Evolutionary conservation across 2,329 filamentous ascomycete genomes (phyloP).

Genomic region (Exophiala sp.): DNA sequence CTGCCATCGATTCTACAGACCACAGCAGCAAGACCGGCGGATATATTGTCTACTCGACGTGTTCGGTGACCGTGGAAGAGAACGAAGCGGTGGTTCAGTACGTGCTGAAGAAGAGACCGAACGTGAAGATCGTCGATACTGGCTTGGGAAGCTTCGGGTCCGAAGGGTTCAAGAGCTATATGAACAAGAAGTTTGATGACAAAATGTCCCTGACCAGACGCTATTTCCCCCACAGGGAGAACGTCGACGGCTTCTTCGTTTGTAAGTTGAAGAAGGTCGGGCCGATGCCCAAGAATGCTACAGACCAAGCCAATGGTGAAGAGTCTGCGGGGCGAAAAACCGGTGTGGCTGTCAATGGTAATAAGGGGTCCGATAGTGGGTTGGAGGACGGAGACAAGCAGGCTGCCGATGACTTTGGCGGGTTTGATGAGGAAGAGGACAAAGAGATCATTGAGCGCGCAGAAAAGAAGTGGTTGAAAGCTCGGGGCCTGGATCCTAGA

Average conservation of each 20-base stretch:
- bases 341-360: conserved; percentile 10
- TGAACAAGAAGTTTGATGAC: conserved; percentile 85
- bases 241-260: conserved; percentile 97
- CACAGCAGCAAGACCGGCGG: conserved; percentile 87
- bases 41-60: conserved; percentile 95
- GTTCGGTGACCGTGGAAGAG: conserved; percentile 88
- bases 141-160: conserved; percentile 77
- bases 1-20: conserved; percentile 91
- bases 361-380: conserved; percentile 30
- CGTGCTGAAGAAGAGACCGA: conserved; percentile 81
- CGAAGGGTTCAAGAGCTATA: conserved; percentile 84
- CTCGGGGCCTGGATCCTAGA: conserved; percentile 67
- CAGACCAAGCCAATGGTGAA: conserved; percentile 25
- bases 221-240: conserved; percentile 87
- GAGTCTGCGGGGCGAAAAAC: conserved; percentile 29
- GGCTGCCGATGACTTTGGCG: conserved; percentile 56
- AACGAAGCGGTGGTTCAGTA: conserved; percentile 93
- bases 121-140: conserved; percentile 88
- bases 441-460: conserved; percentile 64
- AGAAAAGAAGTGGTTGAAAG: conserved; percentile 66
- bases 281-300: conserved; percentile 52
- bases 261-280: conserved; percentile 93
- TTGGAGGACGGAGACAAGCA: conserved; percentile 28
- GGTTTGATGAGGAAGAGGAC: conserved; percentile 70
- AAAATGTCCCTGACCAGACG: conserved; percentile 75